Percentiles rank a stretch among this genome's conserved stretches.
These are phyloP conservation scores for Alternaria ventricosa DNA, from an alignment of 2,329 filamentous ascomycete species.

Conservation along the genomic window DNA sequence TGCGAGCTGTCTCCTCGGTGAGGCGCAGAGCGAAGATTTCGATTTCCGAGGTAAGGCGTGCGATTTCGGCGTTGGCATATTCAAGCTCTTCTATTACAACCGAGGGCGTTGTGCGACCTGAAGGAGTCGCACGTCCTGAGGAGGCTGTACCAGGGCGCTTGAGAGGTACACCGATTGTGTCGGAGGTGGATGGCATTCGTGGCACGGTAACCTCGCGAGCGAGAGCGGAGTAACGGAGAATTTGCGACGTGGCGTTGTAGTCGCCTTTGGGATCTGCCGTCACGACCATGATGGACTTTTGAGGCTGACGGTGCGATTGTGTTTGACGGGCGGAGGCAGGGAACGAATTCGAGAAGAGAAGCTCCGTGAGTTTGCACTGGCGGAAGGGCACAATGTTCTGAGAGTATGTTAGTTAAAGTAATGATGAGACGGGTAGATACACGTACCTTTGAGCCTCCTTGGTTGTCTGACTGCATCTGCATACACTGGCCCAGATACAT, in stretches of 20 bases:
- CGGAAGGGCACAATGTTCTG: constrained; percentile 73
- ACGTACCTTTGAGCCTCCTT: constrained; percentile 73
- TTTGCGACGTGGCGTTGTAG: constrained; percentile 96
- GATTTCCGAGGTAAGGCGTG: constrained; percentile 77
- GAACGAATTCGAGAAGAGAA: constrained; percentile 60
- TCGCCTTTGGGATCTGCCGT: constrained; percentile 92
- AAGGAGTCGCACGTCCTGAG: constrained; percentile 43
- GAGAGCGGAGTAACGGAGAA: constrained; percentile 90
- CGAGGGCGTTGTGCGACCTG: constrained; percentile 55
- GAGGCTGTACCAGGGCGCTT: constrained; percentile 40
- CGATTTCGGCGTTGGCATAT: constrained; percentile 79
- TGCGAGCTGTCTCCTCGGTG: constrained; percentile 71
- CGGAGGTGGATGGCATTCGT: constrained; percentile 81
- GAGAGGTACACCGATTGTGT: constrained; percentile 62
- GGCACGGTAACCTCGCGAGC: constrained; percentile 93
- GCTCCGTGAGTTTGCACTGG: constrained; percentile 61
- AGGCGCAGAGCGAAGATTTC: constrained; percentile 75
- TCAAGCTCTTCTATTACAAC: constrained; percentile 72
- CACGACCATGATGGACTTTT: constrained; percentile 94
- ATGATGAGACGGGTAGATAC: neutral
- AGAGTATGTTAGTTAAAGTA: constrained; percentile 19
- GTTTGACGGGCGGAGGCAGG: constrained; percentile 55
- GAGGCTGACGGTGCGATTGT: constrained; percentile 61
- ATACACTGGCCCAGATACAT: constrained; percentile 99
- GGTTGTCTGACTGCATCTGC: constrained; percentile 87